Conservation (phyloP, 2,329 filamentous ascomycete species). For the Talaromyces sp. region DNA sequence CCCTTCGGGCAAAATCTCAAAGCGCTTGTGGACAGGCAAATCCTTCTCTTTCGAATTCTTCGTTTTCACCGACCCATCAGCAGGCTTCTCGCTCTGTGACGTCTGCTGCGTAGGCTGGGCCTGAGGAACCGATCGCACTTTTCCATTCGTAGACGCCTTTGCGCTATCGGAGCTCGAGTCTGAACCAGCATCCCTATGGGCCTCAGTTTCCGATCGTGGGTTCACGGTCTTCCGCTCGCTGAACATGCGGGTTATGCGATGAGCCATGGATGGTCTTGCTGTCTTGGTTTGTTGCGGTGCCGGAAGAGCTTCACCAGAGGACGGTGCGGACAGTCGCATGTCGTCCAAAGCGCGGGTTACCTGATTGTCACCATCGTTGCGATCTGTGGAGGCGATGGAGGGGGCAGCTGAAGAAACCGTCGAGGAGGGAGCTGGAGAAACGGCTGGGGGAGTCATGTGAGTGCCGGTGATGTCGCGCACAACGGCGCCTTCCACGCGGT, state of each 20-base stretch:
- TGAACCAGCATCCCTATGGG: conserved; percentile 32
- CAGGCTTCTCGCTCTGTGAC: conserved; percentile 28
- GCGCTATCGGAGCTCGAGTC: conserved; percentile 39
- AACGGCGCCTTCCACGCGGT: conserved; percentile 17
- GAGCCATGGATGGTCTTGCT: conserved; percentile 43
- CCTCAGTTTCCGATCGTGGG: conserved; percentile 13
- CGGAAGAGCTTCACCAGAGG: conserved; percentile 36
- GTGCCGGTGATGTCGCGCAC: conserved; percentile 14
- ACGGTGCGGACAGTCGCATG: conserved; percentile 37
- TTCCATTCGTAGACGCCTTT: conserved; percentile 32
- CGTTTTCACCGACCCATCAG: conserved; percentile 23
- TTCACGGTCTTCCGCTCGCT: conserved; percentile 37
- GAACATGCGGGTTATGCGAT: conserved; percentile 48
- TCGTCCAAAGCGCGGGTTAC: conserved; percentile 45
- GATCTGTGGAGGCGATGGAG: conserved; percentile 39
- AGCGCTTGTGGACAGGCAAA: conserved; percentile 44
- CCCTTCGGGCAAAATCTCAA: conserved; percentile 61
- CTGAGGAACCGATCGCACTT: conserved; percentile 28
- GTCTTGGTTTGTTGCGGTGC: conserved; percentile 31
- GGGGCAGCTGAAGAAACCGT: conserved; percentile 46
- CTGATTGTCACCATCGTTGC: conserved; percentile 39
- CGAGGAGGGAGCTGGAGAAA: conserved; percentile 34
- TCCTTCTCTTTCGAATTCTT: conserved; percentile 38
- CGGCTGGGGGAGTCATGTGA: conserved; percentile 24
- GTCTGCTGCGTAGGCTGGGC: conserved; percentile 33